phyloP scores from a whole-genome alignment of 1,139 yeast genomes.

The Pichia sp. region DNA sequence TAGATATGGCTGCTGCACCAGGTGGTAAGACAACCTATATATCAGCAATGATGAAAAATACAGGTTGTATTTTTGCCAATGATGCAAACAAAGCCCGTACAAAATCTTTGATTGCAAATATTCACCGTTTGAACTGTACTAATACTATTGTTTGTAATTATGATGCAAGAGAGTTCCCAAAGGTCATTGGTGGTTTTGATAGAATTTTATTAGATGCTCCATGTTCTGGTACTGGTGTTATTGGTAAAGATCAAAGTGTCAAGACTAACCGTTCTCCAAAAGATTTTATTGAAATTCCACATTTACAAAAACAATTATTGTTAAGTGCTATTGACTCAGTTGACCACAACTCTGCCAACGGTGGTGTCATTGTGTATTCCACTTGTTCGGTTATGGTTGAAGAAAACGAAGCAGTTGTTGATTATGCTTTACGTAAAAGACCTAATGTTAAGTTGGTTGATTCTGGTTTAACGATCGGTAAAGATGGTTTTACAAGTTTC shows the following conservation, averaged over 20 bases:
- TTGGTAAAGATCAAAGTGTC: conserved; percentile 94
- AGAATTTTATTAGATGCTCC: conserved; percentile 96
- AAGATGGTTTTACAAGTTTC: conserved; percentile 89
- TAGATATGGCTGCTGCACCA: conserved; percentile 99
- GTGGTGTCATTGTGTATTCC: conserved; percentile 93
- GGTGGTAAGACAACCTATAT: conserved; percentile 98
- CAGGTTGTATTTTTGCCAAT: conserved; percentile 96
- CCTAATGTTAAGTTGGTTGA: conserved; percentile 95
- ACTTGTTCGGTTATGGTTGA: conserved; percentile 98
- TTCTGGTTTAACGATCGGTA: conserved; percentile 90
- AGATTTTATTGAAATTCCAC: conserved; percentile 95
- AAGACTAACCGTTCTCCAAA: conserved; percentile 91
- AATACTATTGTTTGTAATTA: conserved; percentile 96
- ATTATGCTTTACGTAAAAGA: conserved; percentile 91
- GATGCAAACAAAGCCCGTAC: conserved; percentile 96
- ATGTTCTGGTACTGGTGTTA: conserved; percentile 99
- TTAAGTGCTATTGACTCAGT: conserved; percentile 96
- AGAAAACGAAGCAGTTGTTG: conserved; percentile 98
- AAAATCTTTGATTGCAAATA: conserved; percentile 92
- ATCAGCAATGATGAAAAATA: conserved; percentile 94
- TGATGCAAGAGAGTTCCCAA: conserved; percentile 98
- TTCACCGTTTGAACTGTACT: conserved; percentile 93
- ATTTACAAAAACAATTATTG: conserved; percentile 87
- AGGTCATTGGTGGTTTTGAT: conserved; percentile 97
- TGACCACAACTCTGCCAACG: conserved; percentile 84